Evolutionary conservation across 768 basidiomycete genomes (phyloP).

Genomic region (Lentinula boryana): DNA sequence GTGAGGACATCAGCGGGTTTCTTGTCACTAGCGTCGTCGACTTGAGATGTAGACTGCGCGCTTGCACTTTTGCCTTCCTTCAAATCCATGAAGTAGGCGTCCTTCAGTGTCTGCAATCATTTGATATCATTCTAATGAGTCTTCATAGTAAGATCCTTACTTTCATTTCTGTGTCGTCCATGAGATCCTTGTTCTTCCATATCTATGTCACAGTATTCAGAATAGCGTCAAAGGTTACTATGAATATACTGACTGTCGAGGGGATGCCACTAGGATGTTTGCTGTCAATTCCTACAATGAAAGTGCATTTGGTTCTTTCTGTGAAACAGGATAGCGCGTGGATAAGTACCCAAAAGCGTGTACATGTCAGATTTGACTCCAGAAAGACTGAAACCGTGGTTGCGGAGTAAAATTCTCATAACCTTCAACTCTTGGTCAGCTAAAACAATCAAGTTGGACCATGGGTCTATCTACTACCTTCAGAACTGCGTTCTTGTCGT

Average conservation of each 20-base stretch:
- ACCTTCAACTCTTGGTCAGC: constrained; percentile 33
- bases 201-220: constrained; percentile 31
- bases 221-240: neutral
- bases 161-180: constrained; percentile 59
- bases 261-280: constrained; percentile 71
- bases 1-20: neutral
- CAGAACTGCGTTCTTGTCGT: constrained; percentile 53
- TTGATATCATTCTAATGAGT: neutral
- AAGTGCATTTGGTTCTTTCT: neutral
- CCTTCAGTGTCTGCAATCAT: constrained; percentile 48
- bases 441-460: neutral
- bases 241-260: constrained; percentile 48
- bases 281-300: constrained; percentile 57
- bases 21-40: constrained; percentile 10
- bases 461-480: constrained; percentile 30
- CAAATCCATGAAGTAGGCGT: constrained; percentile 51
- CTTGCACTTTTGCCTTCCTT: neutral
- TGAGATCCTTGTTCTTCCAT: constrained; percentile 59
- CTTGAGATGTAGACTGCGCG: constrained; percentile 13
- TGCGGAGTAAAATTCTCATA: constrained; percentile 60
- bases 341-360: constrained; percentile 47
- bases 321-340: neutral
- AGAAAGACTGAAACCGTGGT: constrained; percentile 58
- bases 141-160: constrained; percentile 22
- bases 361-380: constrained; percentile 74